Percentiles rank a stretch among this genome's conserved stretches.
Evolutionary conservation across 1,284 basidiomycete species (phyloP).

Genomic region (Rhodotorula sp.): DNA sequence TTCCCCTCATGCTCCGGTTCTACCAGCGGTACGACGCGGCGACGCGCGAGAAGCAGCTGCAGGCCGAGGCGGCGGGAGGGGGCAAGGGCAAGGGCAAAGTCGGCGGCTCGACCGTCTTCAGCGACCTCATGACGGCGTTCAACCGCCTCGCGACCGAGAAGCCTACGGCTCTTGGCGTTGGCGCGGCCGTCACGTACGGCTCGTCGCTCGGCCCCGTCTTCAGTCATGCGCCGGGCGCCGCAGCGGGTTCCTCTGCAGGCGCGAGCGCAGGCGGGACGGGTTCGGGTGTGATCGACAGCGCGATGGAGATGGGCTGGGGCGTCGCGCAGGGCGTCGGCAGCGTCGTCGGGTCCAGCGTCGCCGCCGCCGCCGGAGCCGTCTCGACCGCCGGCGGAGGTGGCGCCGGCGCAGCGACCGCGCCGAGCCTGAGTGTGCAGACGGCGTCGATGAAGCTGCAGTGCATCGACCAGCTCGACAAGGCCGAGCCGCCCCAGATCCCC

Average conservation of each 20-base stretch:
- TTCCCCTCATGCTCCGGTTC: conserved; percentile 73
- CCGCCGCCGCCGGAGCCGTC: conserved; percentile 64
- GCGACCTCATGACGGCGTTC: conserved; percentile 73
- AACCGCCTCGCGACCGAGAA: conserved; percentile 84
- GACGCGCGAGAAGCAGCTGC: not conserved
- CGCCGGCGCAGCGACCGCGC: conserved; percentile 70
- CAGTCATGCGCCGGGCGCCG: not conserved
- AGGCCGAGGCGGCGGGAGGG: not conserved
- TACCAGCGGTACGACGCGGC: conserved; percentile 76
- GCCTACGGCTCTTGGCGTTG: conserved; percentile 75
- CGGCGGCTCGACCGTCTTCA: conserved; percentile 63
- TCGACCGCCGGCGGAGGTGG: conserved; percentile 56
- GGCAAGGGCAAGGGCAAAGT: conserved; percentile 5
- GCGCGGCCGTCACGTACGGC: conserved; percentile 56
- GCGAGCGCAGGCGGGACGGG: conserved; percentile 32
- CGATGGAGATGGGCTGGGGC: conserved; percentile 67
- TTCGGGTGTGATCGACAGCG: conserved; percentile 70
- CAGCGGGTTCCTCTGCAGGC: not conserved
- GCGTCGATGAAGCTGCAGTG: conserved; percentile 54
- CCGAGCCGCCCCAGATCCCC: conserved; percentile 86
- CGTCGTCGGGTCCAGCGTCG: conserved; percentile 60
- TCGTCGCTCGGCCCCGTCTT: conserved; percentile 37
- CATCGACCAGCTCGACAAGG: conserved; percentile 94
- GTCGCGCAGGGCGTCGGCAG: conserved; percentile 71
- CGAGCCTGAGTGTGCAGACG: conserved; percentile 45